Evolutionary conservation across 2,329 filamentous ascomycete species (phyloP), one percentile per base, ranked within the genome.

Genomic region (Penicillium sp.): DNA sequence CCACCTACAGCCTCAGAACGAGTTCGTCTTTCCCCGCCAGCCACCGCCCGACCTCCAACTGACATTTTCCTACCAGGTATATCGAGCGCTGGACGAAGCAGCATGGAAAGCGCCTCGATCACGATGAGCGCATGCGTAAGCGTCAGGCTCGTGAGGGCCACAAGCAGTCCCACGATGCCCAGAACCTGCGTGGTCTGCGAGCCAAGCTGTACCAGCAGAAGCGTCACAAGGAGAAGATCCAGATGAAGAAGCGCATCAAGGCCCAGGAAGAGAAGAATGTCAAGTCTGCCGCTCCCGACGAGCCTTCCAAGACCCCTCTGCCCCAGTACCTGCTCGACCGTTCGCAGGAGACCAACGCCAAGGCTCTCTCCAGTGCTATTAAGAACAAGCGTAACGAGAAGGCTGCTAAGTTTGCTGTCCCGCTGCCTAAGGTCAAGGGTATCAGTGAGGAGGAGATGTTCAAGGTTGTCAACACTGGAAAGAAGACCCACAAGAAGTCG

Each of bases 401-500:
- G 82, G 91, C 92, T 7, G 94, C 94, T 47, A 90, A 93, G 71
- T 97, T 97, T 73, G 84, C 83, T 30, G 94, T 97, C 36, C 94
- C 94, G 1, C 75, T 99, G 68, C 94, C 94, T 34, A 97, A 96
- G 78, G 94, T 97, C 41, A 85, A 90, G 68, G 93, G 91, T 61
- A 97, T 97, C 65, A 86, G 84, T 63, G 93, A 97, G 79, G 91
- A 96, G 81, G 93, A 96, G 79, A 93, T 97, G 88, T 97, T 97
- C 81, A 93, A 90, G 77, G 92, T 96, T 13, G 86, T 97, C 68
- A 91, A 91, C 79, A 97, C 93, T 30, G 93, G 94, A 67, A 95
- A 95, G 84, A 97, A 96, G 82, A 91, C 87, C 2, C 81, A 86
- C 53, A 91, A 95, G 84, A 95, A 94, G 81, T 81, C 81, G 36